phyloP scores from a whole-genome alignment of 495 filamentous ascomycete species.

The Neurospora discreta region DNA sequence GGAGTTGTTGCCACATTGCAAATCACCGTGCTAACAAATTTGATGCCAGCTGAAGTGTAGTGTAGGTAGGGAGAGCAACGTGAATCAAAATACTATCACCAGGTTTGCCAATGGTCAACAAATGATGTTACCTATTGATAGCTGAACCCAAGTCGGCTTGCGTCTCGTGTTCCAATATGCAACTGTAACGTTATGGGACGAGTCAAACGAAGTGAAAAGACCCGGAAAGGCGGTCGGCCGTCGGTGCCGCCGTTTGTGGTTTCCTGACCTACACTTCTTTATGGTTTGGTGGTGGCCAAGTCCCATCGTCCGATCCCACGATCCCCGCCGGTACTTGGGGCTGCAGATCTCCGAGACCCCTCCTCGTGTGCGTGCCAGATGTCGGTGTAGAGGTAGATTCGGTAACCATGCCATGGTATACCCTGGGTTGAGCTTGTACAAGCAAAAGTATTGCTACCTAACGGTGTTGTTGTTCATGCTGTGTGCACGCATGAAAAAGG shows the following conservation, averaged over 20 bases:
- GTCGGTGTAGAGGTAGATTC: conserved; percentile 7
- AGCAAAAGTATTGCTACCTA: background rate
- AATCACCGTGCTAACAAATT: no score
- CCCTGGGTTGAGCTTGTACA: background rate
- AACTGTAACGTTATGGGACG: background rate
- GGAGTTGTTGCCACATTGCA: no score
- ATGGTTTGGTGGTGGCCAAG: background rate
- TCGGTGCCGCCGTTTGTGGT: background rate
- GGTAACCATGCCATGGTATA: background rate
- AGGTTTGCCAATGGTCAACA: background rate
- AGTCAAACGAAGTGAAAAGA: background rate
- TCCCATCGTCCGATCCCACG: background rate
- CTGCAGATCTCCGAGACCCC: conserved; percentile 7
- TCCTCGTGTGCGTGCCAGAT: conserved; percentile 7
- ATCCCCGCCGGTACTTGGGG: background rate
- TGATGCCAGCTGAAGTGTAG: no score
- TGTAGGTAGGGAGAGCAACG: background rate
- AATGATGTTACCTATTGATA: background rate
- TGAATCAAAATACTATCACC: background rate
- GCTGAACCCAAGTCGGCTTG: background rate
- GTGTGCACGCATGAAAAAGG: background rate
- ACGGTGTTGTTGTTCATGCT: background rate
- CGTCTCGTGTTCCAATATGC: background rate
- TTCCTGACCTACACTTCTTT: background rate
- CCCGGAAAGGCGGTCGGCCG: background rate